phyloP scores from a whole-genome alignment of 768 basidiomycete species.

The button mushroom (Agaricus bisporus) region DNA sequence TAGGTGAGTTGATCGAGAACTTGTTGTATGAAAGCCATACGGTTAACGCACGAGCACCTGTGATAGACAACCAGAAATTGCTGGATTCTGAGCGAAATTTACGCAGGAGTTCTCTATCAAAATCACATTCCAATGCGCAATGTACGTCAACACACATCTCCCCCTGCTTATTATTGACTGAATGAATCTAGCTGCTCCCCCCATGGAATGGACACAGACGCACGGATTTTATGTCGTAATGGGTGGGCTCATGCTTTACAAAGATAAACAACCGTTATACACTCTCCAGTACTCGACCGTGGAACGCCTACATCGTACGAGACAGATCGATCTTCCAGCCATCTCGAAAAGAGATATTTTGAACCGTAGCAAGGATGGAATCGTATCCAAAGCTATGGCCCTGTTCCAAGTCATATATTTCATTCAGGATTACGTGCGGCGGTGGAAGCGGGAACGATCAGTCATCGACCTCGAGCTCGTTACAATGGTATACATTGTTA shows the following conservation, averaged over 20 bases:
- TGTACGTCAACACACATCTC: not conserved
- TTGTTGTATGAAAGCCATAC: not conserved
- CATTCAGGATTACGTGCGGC: conserved; percentile 10
- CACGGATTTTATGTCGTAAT: conserved; percentile 9
- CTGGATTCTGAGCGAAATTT: conserved; percentile 5
- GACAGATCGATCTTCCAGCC: conserved; percentile 8
- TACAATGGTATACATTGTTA: conserved; percentile 9
- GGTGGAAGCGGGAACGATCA: conserved; percentile 10
- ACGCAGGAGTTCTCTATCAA: conserved; percentile 2
- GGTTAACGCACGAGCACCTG: not conserved
- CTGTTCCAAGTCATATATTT: conserved; percentile 11
- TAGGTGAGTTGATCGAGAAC: conserved; percentile 3
- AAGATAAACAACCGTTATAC: conserved; percentile 9
- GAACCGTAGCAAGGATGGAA: conserved; percentile 9
- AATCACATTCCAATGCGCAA: not conserved
- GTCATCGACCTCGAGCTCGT: conserved; percentile 9
- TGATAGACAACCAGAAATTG: conserved; percentile 8
- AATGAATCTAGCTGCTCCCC: not conserved
- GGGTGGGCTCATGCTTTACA: conserved; percentile 9
- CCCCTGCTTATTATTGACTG: not conserved
- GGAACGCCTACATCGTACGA: conserved; percentile 6
- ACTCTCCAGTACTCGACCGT: conserved; percentile 10
- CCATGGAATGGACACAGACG: conserved; percentile 6
- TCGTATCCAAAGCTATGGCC: conserved; percentile 11
- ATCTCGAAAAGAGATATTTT: conserved; percentile 7